A percentile compares a stretch with the other conserved stretches of the same genome.
Evolutionary conservation across 192 early-diverging fungal species (phyloP).

Genomic region (Lobulomyces angularis): DNA sequence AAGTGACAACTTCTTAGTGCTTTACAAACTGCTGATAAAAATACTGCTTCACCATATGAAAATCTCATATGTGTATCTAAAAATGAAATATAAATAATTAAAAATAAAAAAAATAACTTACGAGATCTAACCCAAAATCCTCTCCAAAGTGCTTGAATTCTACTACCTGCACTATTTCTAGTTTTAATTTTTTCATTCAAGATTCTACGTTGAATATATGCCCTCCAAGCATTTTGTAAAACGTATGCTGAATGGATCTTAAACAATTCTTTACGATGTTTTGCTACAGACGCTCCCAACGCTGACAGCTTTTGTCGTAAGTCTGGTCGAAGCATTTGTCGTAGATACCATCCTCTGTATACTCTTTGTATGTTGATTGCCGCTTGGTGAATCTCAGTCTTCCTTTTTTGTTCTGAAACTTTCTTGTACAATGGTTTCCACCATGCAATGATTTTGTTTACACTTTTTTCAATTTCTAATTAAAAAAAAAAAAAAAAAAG

Average conservation of each 20-base stretch:
- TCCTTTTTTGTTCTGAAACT: slow-evolving; percentile 20
- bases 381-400: slow-evolving; percentile 24
- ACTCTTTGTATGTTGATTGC: slow-evolving; percentile 37
- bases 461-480: slow-evolving; percentile 22
- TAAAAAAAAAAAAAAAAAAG: slow-evolving; percentile 3
- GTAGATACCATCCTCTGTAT: slow-evolving; percentile 33
- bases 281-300: slow-evolving; percentile 29
- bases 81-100: slow-evolving; percentile 1
- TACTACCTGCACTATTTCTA: slow-evolving; percentile 33
- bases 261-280: slow-evolving; percentile 27
- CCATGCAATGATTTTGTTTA: slow-evolving; percentile 34
- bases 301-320: slow-evolving; percentile 22
- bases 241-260: slow-evolving; percentile 34
- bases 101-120: slow-evolving; percentile 16
- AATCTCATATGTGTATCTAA: slow-evolving; percentile 40
- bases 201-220: slow-evolving; percentile 21
- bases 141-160: slow-evolving; percentile 43
- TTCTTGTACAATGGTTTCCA: slow-evolving; percentile 36
- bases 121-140: slow-evolving; percentile 46
- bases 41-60: slow-evolving; percentile 46
- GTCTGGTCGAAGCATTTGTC: slow-evolving; percentile 30
- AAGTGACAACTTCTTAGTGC: slow-evolving; percentile 38
- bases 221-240: slow-evolving; percentile 37
- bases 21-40: slow-evolving; percentile 39
- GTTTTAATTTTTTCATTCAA: slow-evolving; percentile 37